Evolutionary conservation across 1,284 basidiomycete species (phyloP), one percentile per base, ranked within the genome.

Genomic region (Boletus semigastroideus): DNA sequence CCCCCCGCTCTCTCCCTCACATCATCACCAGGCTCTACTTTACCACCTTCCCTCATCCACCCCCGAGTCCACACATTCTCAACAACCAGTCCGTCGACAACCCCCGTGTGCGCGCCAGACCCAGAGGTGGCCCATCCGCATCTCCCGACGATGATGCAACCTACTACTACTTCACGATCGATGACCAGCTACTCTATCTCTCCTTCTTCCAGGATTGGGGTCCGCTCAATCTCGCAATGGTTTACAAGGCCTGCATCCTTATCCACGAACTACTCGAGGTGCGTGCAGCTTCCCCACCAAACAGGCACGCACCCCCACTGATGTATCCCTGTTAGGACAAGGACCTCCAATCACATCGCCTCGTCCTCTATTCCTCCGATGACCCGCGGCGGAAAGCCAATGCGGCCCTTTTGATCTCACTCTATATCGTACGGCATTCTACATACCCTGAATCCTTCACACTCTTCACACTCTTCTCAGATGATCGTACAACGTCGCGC

Each of bases 151-250:
- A 84, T 58, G 75, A 81, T 59, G 80, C 84, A 50, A 77, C 79
- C 49, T 92, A 90, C 70, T 91, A 90, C 72, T 92, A 87, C 71
- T 91, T 92, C 74, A 90, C 87, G 50, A 84, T 96, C 73, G 93
- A 98, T 73, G 87, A 95, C 72, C 87, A 94, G 58, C 82, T 98
- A 48, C 80, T 87, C 57, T 99, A 99, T 75, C 83, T 94, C 52
- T 90, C 90, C 33, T 99, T 99, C 80, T 94, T 90, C 67, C 85
- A 91, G 66, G 94, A 98, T 71, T 93, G 91, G 86, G 96, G 96
- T 11, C 96, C 97, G 16, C 76, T 96, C 55, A 97, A 97, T 70
- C 79, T 95, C 37, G 87, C 90, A 5, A 92, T 92, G 83, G 88
- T 95, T 12, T 95, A 94, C 74, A 90, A 93, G 64, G 93, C 96